These are phyloP conservation scores for Diplodia sapinea DNA, from an alignment of 2,329 filamentous ascomycete genomes.

Conservation along the genomic window DNA sequence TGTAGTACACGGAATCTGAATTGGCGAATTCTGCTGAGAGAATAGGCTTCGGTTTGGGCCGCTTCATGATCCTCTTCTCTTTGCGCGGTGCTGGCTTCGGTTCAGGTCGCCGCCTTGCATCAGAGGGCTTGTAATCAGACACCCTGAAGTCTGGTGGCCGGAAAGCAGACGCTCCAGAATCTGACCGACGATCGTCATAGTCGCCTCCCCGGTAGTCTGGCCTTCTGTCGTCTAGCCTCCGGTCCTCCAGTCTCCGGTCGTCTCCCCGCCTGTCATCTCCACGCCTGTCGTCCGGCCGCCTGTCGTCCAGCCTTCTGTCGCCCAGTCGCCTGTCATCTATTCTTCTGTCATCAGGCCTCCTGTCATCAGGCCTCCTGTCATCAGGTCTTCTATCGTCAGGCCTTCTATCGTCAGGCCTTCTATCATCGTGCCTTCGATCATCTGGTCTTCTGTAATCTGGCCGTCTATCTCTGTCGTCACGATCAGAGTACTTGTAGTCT, in stretches of 20 bases:
- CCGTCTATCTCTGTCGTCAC: slow-evolving; percentile 34
- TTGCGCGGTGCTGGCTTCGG: slow-evolving; percentile 45
- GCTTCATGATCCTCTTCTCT: slow-evolving; percentile 69
- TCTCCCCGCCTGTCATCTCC: slow-evolving; percentile 49
- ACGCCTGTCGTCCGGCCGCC: slow-evolving; percentile 39
- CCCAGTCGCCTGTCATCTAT: slow-evolving; percentile 18
- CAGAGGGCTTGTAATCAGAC: slow-evolving; percentile 34
- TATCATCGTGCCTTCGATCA: slow-evolving; percentile 46
- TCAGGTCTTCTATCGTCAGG: slow-evolving; percentile 14
- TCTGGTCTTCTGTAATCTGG: slow-evolving; percentile 30
- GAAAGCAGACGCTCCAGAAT: slow-evolving; percentile 29
- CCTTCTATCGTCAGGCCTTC: slow-evolving; percentile 31
- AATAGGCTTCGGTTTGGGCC: slow-evolving; percentile 72
- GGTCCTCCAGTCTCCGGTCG: slow-evolving; percentile 35
- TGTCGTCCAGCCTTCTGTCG: slow-evolving; percentile 42
- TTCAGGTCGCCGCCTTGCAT: slow-evolving; percentile 39
- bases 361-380: slow-evolving; percentile 28
- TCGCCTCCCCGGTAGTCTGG: slow-evolving; percentile 25
- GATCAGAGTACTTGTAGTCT: slow-evolving; percentile 30
- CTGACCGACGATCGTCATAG: slow-evolving; percentile 27
- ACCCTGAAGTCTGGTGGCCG: slow-evolving; percentile 29
- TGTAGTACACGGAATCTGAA: slow-evolving; percentile 90
- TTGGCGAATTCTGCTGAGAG: slow-evolving; percentile 73
- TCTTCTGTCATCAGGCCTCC: slow-evolving; percentile 30
- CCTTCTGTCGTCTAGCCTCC: slow-evolving; percentile 48